Evolutionary conservation across 345 rosid genomes (phyloP), one percentile per base, ranked within the genome.

Genomic region (Ceriops decandra): DNA sequence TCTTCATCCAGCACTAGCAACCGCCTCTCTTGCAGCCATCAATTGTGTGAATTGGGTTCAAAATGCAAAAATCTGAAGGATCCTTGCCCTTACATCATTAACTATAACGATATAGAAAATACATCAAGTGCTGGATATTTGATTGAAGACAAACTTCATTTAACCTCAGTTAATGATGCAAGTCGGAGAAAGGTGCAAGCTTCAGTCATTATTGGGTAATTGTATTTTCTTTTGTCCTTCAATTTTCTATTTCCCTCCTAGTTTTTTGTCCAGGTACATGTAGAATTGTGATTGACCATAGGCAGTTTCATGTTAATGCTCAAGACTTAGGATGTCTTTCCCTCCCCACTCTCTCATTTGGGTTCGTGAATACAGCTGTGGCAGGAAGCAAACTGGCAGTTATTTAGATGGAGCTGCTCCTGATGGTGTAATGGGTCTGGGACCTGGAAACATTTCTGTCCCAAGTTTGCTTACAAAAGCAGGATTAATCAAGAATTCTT

Each of bases 41-140:
- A 33, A 47, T 64, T 76, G 28, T 76, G 80, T 56, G 70, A 67
- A 26, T 63, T 69, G 13, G 65, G 57, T 38, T n/a, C 68, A 17
- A 72, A 38, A 28, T 76, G 80, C 38, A 52, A 67, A 57, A 67
- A 21, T 72, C 36, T 52, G 30, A 71, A 62, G 65, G 80, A 76
- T n/a, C 76, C 80, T 35, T 72, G 76, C 57, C 72, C 76, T 33
- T 72, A 76, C 7, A 38, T 76, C 68, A 69, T 60, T 38, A 62
- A 67, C 20, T 76, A 76, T 56, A 27, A 30, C 31, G 58, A 62
- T 22, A 7, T 64, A 5, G 61, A 64, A 35, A 27, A 71, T 64
- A 76, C 76, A 16, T 67, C 73, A 2, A 76, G 80, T 67, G 72
- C 80, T 51, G 80, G 72, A 30, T 68, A 27, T 59, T 49, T 68